Conservation (phyloP, 2,329 filamentous ascomycete species). For the Nannizziopsis barbatae region DNA sequence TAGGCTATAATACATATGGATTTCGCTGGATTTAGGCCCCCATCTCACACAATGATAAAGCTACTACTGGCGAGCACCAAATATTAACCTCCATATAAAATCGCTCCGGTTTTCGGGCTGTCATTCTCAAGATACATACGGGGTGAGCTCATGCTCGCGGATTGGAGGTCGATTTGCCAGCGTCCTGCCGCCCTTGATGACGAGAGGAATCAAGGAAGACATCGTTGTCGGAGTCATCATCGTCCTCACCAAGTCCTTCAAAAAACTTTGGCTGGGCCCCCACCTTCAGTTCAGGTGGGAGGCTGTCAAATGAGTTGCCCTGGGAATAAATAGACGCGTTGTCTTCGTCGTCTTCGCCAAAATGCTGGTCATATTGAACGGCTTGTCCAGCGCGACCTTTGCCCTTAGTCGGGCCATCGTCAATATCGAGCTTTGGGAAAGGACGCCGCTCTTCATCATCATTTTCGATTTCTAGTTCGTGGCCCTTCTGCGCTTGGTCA, state of each 20-base stretch:
- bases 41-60: no score
- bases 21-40: no score
- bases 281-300: neutral
- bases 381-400: neutral
- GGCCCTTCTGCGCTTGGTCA: neutral
- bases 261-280: neutral
- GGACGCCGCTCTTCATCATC: neutral
- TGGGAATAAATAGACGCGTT: neutral
- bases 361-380: neutral
- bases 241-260: neutral
- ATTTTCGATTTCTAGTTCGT: neutral
- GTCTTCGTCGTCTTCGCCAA: neutral
- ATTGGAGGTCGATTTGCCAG: neutral
- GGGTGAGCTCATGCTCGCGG: no score
- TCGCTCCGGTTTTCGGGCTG: no score
- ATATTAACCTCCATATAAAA: no score
- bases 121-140: no score
- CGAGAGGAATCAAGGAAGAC: neutral
- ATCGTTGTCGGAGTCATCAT: neutral
- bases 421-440: slow-evolving; percentile 7
- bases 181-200: neutral
- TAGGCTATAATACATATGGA: no score
- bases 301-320: neutral
- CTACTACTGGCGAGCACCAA: no score
- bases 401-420: slow-evolving; percentile 11